These are phyloP conservation scores for Spathaspora girioi DNA, from an alignment of 805 yeast species.

Conservation along the genomic window DNA sequence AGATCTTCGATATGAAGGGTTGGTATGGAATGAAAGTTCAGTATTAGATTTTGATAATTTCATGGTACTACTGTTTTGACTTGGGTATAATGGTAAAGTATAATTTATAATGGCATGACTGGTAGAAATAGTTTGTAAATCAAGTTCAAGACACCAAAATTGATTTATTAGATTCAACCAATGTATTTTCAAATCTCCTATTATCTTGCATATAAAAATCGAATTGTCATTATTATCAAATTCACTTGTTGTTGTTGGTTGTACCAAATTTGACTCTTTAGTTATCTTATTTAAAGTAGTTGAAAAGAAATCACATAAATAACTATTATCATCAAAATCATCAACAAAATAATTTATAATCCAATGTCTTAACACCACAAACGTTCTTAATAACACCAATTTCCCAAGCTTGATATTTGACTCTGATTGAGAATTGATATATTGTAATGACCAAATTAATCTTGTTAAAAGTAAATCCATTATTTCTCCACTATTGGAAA, in stretches of 20 bases:
- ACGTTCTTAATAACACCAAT: constrained; percentile 71
- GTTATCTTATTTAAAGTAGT: constrained; percentile 42
- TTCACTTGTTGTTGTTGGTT: background rate
- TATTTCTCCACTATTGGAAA: constrained; percentile 55
- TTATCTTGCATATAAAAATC: constrained; percentile 32
- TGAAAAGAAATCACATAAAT: constrained; percentile 43
- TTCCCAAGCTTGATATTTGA: constrained; percentile 47
- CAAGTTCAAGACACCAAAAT: constrained; percentile 26
- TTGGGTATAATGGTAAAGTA: constrained; percentile 19
- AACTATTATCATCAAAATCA: constrained; percentile 49
- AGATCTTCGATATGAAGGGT: constrained; percentile 41
- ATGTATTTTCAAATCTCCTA: constrained; percentile 38
- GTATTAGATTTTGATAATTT: constrained; percentile 30
- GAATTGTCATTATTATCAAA: constrained; percentile 3
- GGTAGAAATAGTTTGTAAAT: constrained; percentile 13
- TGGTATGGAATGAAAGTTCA: constrained; percentile 37
- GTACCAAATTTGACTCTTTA: constrained; percentile 25
- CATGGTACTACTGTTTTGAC: constrained; percentile 6
- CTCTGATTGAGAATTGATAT: constrained; percentile 25
- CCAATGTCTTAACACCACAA: constrained; percentile 89
- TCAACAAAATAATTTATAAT: constrained; percentile 79
- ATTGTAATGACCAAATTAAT: constrained; percentile 66
- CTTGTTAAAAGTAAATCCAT: constrained; percentile 61
- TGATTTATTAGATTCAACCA: constrained; percentile 32
- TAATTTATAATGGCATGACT: constrained; percentile 8